Conservation (phyloP, 495 filamentous ascomycete species). For the Parmelia sp. region DNA sequence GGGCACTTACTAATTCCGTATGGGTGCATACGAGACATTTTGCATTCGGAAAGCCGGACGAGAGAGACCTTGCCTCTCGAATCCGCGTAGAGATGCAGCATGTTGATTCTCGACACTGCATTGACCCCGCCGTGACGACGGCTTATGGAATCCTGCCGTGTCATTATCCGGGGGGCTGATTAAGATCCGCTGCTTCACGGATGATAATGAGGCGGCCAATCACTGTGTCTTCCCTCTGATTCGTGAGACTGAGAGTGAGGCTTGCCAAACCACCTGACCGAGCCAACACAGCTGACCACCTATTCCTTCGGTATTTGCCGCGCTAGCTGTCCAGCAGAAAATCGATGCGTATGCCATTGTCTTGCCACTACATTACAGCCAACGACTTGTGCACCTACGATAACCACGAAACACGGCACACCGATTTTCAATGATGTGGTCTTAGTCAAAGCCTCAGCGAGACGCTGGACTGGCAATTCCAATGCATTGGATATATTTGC, state of each 20-base stretch:
- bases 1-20: not conserved
- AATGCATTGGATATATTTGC: not conserved
- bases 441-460: not conserved
- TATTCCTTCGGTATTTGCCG: not conserved
- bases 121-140: not conserved
- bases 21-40: not conserved
- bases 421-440: not conserved
- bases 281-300: not conserved
- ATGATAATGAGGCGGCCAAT: constrained; percentile 14
- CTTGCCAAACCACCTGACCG: not conserved
- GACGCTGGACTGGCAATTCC: not conserved
- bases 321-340: not conserved
- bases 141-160: not conserved
- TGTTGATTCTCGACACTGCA: not conserved
- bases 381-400: not conserved
- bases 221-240: not conserved
- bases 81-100: not conserved
- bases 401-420: not conserved
- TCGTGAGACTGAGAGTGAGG: not conserved
- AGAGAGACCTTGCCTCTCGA: not conserved
- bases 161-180: not conserved
- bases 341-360: not conserved
- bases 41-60: not conserved
- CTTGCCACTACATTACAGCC: not conserved
- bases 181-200: not conserved